A percentile compares a stretch with the other conserved stretches of the same genome.
phyloP scores from a whole-genome alignment of 805 yeast genomes.

The Lipomyces starkeyi region DNA sequence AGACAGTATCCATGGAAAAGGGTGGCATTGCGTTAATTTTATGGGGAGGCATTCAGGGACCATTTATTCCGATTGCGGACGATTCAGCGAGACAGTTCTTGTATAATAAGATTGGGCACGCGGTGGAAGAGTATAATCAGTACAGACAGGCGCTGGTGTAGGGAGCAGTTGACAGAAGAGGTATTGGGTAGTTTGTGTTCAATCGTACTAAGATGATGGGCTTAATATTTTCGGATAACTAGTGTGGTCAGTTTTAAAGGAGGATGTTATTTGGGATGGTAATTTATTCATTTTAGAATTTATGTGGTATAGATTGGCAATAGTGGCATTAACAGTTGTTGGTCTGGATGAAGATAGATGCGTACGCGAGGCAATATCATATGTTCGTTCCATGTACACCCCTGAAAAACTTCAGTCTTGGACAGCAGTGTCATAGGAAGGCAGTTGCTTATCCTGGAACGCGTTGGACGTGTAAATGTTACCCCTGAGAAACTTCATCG shows the following conservation, averaged over 20 bases:
- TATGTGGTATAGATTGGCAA: background rate
- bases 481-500: background rate
- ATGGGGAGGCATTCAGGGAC: slow-evolving; percentile 61
- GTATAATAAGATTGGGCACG: slow-evolving; percentile 74
- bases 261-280: background rate
- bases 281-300: background rate
- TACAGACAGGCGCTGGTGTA: slow-evolving; percentile 34
- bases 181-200: background rate
- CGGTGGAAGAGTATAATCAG: slow-evolving; percentile 76
- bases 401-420: too few species aligned
- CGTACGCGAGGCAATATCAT: too few species aligned
- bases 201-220: background rate
- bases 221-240: background rate
- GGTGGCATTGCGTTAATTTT: slow-evolving; percentile 77
- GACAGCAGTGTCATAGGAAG: too few species aligned
- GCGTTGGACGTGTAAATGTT: background rate
- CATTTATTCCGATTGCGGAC: slow-evolving; percentile 83
- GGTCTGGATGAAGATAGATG: background rate
- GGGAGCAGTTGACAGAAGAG: background rate
- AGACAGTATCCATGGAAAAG: slow-evolving; percentile 73
- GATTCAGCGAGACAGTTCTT: slow-evolving; percentile 64
- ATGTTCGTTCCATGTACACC: too few species aligned
- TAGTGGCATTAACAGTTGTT: background rate
- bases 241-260: background rate
- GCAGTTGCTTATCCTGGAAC: too few species aligned